A percentile compares a stretch with the other conserved stretches of the same genome.
Conservation (phyloP, 2,329 filamentous ascomycete genomes). For the Stenocarpella maydis region DNA sequence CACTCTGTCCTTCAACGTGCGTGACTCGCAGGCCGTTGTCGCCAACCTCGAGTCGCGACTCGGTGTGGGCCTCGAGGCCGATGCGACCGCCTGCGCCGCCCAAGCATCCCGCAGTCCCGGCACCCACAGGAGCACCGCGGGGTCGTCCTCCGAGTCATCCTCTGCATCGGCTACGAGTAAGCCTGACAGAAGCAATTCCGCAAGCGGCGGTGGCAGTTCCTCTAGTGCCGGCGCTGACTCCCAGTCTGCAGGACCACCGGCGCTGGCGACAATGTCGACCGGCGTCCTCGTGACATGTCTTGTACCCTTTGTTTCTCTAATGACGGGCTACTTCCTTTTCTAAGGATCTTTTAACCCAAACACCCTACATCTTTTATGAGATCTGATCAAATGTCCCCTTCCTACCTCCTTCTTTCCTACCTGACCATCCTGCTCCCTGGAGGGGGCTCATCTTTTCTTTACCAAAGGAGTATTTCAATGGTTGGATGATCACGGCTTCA, state of each 20-base stretch:
- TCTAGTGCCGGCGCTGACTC: conserved; percentile 33
- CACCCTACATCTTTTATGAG: neutral
- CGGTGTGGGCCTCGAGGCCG: conserved; percentile 26
- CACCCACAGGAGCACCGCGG: conserved; percentile 23
- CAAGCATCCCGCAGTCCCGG: conserved; percentile 27
- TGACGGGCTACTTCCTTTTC: conserved; percentile 30
- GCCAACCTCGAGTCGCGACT: conserved; percentile 50
- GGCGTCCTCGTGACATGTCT: conserved; percentile 26
- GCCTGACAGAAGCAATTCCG: conserved; percentile 28
- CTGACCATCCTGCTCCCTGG: neutral
- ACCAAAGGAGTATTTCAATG: neutral
- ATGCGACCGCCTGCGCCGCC: conserved; percentile 30
- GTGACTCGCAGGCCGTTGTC: conserved; percentile 56
- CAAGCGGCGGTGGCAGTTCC: neutral
- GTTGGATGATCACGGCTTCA: neutral
- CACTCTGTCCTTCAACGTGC: conserved; percentile 45
- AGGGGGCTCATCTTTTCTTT: conserved; percentile 1
- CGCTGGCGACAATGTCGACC: conserved; percentile 18
- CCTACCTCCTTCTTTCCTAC: neutral
- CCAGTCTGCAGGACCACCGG: conserved; percentile 21
- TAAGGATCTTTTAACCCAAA: conserved; percentile 10
- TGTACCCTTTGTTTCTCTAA: conserved; percentile 28
- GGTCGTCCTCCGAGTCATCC: conserved; percentile 18
- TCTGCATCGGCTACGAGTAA: conserved; percentile 35
- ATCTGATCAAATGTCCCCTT: neutral